Percentiles rank a stretch among this genome's conserved stretches.
Conservation (phyloP, 2,329 filamentous ascomycete species). For the Colletotrichum lupini region DNA sequence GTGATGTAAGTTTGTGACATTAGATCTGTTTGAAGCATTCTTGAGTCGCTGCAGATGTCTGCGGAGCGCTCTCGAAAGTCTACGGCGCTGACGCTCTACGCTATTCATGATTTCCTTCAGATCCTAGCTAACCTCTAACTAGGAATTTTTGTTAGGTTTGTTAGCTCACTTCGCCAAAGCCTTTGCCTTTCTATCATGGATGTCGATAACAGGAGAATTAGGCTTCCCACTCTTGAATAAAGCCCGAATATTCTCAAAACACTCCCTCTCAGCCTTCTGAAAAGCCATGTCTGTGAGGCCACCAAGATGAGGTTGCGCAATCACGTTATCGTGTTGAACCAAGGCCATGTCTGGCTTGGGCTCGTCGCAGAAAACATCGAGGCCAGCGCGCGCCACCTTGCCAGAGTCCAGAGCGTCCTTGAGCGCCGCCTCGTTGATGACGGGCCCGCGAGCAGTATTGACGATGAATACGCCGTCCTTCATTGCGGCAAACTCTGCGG, state of each 20-base stretch:
- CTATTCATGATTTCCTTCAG: neutral
- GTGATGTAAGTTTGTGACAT: neutral
- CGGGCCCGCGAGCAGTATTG: neutral
- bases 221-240: slow-evolving; percentile 52
- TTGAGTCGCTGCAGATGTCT: neutral
- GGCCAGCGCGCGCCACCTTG: neutral
- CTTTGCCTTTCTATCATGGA: neutral
- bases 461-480: slow-evolving; percentile 53
- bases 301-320: slow-evolving; percentile 57
- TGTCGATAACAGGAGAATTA: slow-evolving; percentile 41
- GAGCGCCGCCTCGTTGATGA: neutral
- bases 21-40: neutral
- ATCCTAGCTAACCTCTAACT: no score
- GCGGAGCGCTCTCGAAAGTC: neutral
- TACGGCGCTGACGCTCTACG: neutral
- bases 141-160: no score
- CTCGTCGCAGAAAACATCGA: neutral
- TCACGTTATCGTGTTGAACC: slow-evolving; percentile 53
- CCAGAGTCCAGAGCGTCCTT: neutral
- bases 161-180: neutral
- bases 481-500: slow-evolving; percentile 55
- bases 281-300: slow-evolving; percentile 56
- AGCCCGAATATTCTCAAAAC: slow-evolving; percentile 57
- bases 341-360: neutral
- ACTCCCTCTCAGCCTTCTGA: slow-evolving; percentile 54